Evolutionary conservation across 257 asterid genomes (phyloP), one percentile per base, ranked within the genome.

Genomic region (Agastache rugosa): DNA sequence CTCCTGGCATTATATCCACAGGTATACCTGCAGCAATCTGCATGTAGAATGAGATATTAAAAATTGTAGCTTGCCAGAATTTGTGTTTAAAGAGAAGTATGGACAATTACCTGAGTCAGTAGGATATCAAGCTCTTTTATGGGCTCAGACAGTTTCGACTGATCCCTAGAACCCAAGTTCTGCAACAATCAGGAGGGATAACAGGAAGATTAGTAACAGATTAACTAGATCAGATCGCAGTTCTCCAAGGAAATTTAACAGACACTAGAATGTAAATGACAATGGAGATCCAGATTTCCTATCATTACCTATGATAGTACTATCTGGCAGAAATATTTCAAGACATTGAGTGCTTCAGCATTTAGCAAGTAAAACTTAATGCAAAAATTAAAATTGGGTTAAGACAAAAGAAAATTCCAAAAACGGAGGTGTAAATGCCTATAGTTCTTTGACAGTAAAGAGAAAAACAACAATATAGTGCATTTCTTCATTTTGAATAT

Each of bases 1-100:
- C 78, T 75, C 99, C 99, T 12, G 99, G 91, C 99, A 95, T 92
- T 79, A 95, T 89, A 81, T 95, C 97, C 69, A 90, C 66, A 15
- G 97, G 89, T 63, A 90, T 60, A 71, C 94, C 89, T 50, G 93
- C 90, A 72, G 95, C 96, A 75, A 92, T 88, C 97, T 94, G 92
- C 80, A 81, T 2, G 56, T 63, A 20, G 63, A 56, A 76, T 75
- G 29, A 74, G 79, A 59, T 72, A 74, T 66, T 48, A 20, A 22
- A 62, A 67, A 59, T 23, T 50, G 22, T 66, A 65, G 61, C 58
- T 71, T 67, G 71, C 76, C 67, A 22, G 22, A 37, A 67, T 19
- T 19, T 51, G 31, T 6, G 19, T 71, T 44, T 62, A 70, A 69
- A 75, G 37, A 69, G 41, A 67, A 58, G 27, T 14, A 48, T 54